These are phyloP conservation scores for Tetradesmus obliquus DNA, from an alignment of 139 green algal genomes.

Conservation along the genomic window DNA sequence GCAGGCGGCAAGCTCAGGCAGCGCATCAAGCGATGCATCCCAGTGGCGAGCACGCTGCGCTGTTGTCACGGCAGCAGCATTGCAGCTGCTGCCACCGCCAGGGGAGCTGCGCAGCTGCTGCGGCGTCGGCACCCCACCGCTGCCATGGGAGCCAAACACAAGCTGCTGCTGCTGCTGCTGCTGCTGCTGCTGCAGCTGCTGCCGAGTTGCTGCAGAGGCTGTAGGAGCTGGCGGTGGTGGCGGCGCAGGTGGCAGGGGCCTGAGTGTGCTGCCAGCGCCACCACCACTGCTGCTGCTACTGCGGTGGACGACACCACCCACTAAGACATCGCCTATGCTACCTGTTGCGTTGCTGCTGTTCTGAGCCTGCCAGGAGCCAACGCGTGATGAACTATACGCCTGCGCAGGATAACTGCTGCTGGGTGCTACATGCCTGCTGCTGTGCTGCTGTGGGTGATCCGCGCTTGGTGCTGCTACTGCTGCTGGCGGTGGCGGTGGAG, in stretches of 20 bases:
- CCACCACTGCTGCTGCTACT: neutral
- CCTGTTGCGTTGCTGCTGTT: neutral
- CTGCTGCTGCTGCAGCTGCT: constrained; percentile 8
- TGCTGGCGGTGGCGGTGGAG: neutral
- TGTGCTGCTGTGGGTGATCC: neutral
- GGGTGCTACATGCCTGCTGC: neutral
- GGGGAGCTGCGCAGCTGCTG: neutral
- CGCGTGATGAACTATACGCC: neutral
- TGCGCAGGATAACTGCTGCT: neutral
- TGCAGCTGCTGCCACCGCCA: neutral
- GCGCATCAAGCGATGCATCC: neutral
- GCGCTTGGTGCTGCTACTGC: neutral
- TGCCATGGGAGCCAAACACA: neutral
- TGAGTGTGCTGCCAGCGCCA: neutral
- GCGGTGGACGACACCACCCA: neutral
- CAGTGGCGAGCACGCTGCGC: neutral
- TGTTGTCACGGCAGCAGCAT: neutral
- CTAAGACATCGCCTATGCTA: neutral
- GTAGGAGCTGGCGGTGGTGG: neutral
- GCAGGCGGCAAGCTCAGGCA: neutral
- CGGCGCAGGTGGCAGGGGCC: neutral
- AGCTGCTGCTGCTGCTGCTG: constrained; percentile 12
- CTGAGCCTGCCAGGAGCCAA: neutral
- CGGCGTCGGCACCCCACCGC: neutral
- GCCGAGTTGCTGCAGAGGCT: neutral